phyloP scores from a whole-genome alignment of 2,329 filamentous ascomycete species.

The Cercospora sojina region DNA sequence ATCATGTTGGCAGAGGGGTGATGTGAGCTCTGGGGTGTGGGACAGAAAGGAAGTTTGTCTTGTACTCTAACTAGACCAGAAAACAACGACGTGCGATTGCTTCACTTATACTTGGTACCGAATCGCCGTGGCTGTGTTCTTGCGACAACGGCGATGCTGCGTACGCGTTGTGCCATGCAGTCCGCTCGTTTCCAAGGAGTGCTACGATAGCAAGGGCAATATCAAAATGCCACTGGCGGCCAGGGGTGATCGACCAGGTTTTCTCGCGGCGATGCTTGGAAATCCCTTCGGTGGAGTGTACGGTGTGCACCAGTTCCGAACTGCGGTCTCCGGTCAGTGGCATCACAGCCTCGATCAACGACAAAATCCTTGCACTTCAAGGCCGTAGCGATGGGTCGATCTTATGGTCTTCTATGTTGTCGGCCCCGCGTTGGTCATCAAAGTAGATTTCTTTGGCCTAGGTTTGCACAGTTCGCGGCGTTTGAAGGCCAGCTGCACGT shows the following conservation, averaged over 20 bases:
- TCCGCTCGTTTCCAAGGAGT: slow-evolving; percentile 5
- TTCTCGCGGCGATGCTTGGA: not conserved
- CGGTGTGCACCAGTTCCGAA: not conserved
- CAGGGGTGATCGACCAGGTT: not conserved
- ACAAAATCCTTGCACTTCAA: not conserved
- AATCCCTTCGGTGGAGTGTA: not conserved
- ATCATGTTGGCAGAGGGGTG: slow-evolving; percentile 5
- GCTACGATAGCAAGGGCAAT: not conserved
- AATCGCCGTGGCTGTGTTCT: not conserved
- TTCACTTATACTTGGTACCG: not conserved
- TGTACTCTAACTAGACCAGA: not conserved
- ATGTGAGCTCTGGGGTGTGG: not conserved
- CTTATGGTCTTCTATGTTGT: not conserved
- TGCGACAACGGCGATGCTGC: not conserved
- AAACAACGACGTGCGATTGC: not conserved
- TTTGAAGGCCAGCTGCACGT: not conserved
- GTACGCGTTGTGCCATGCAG: not conserved
- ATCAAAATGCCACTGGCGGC: not conserved
- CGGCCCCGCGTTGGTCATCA: not conserved
- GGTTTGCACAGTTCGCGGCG: not conserved
- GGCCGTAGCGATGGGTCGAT: not conserved
- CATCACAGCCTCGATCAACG: not conserved
- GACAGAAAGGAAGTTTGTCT: not conserved
- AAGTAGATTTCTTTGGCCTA: not conserved
- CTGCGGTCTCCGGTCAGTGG: not conserved